Percentiles rank a stretch among this genome's conserved stretches.
These are phyloP conservation scores for Gonapodya sp. DNA, from an alignment of 192 early-diverging fungal genomes.

Conservation along the genomic window DNA sequence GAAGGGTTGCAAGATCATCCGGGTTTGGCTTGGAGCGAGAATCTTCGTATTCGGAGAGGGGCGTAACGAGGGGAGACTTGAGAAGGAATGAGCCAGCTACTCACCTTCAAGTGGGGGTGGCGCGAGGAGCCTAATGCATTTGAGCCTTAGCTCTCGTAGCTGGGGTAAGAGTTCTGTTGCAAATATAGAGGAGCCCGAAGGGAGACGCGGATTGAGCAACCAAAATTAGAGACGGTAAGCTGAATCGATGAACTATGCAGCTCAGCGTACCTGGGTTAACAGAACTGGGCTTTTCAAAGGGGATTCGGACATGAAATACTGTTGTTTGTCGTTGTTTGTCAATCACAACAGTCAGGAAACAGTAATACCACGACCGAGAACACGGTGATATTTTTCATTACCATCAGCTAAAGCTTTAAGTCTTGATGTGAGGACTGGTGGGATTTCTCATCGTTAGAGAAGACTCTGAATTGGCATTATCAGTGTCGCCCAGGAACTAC, in stretches of 20 bases:
- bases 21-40: not conserved
- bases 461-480: no score
- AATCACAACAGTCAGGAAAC: no score
- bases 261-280: not conserved
- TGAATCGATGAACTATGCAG: no score
- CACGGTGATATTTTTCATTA: no score
- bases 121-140: not conserved
- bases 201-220: not conserved
- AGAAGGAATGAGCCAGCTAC: not conserved
- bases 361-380: no score
- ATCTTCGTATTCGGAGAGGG: no score
- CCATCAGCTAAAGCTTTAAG: not conserved
- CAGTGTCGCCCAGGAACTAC: no score
- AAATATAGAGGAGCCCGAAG: not conserved
- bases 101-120: not conserved
- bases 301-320: no score
- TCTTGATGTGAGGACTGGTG: no score
- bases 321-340: no score
- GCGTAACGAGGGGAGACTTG: no score
- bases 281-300: not conserved
- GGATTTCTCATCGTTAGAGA: no score
- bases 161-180: not conserved
- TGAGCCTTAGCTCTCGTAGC: not conserved
- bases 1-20: not conserved
- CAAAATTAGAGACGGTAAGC: not conserved